Evolutionary conservation across 768 basidiomycete species (phyloP), one percentile per base, ranked within the genome.

Genomic region (Pleurotus salmoneostramineus): DNA sequence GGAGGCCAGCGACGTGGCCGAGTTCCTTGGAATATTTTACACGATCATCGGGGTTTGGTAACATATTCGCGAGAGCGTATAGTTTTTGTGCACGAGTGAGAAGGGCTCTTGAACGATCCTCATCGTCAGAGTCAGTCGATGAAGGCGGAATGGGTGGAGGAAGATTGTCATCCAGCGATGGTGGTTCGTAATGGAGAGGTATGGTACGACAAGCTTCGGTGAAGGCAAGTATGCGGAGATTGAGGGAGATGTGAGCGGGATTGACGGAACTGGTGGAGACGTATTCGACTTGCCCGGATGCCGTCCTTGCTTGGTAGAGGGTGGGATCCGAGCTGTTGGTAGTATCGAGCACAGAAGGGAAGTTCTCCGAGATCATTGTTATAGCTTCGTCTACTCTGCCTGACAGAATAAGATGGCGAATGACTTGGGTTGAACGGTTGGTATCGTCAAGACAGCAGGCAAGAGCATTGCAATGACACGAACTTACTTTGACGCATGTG

Each of bases 151-250:
- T 31, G 33, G 55, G 34, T 17, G 37, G 33, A 47, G 61, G 63
- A 40, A 62, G 43, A 3, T 52, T 50, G 57, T 62, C 48, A 37
- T 49, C 42, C n/a, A 61, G 17, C 59, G 61, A 43, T 72, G 62
- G 37, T 70, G 69, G 64, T 79, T 80, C 3, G 72, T 72, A 14
- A 92, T 27, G 21, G 21, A 27, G 77, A 3, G 91, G 89, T 10
- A 81, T 68, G 2, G 89, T 88, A 32, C 93, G 84, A 61, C 92
- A 85, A 17, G 87, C 81, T 70, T 98, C 95, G 65, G 91, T 86
- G 73, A 97, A 98, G 1, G 84, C 83, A 43, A 90, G 86, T 49
- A 97, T 91, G 50, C 88, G 88, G 40, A 98, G 84, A 67, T 97
- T 95, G 60, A 98, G 80, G 14, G 77, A 75, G 54, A 96, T 78